Conservation (phyloP, 768 basidiomycete species). For the Gelatoporia subvermispora region DNA sequence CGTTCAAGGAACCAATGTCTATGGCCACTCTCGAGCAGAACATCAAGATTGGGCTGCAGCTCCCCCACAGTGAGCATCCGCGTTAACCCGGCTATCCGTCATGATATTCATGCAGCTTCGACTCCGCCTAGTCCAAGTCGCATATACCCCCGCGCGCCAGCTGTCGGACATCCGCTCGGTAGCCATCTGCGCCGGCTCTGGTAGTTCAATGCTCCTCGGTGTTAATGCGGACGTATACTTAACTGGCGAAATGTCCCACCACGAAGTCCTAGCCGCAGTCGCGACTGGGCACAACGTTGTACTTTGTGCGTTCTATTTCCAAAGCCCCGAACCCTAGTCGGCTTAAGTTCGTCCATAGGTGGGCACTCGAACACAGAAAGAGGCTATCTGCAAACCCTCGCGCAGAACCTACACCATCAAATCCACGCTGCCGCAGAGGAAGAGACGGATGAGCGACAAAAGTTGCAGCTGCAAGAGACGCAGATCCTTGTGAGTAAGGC, state of each 20-base stretch:
- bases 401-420: slow-evolving; percentile 48
- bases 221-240: slow-evolving; percentile 81
- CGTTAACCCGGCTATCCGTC: not conserved
- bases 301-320: slow-evolving; percentile 47
- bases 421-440: slow-evolving; percentile 37
- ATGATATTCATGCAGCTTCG: slow-evolving; percentile 14
- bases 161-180: slow-evolving; percentile 44
- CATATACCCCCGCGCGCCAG: slow-evolving; percentile 32
- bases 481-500: slow-evolving; percentile 67
- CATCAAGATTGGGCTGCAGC: slow-evolving; percentile 63
- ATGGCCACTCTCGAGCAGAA: slow-evolving; percentile 58
- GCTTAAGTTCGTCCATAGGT: slow-evolving; percentile 40
- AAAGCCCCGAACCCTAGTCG: slow-evolving; percentile 5
- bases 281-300: slow-evolving; percentile 76
- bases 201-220: slow-evolving; percentile 69
- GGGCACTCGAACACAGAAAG: slow-evolving; percentile 96
- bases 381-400: slow-evolving; percentile 79
- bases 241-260: slow-evolving; percentile 93
- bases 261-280: slow-evolving; percentile 80
- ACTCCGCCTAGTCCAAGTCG: slow-evolving; percentile 72
- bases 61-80: slow-evolving; percentile 49
- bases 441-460: slow-evolving; percentile 30
- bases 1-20: slow-evolving; percentile 48
- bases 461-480: slow-evolving; percentile 23
- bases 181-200: slow-evolving; percentile 90